These are phyloP conservation scores for Lepidium campestre DNA, from an alignment of 441 rosid genomes.

Conservation along the genomic window DNA sequence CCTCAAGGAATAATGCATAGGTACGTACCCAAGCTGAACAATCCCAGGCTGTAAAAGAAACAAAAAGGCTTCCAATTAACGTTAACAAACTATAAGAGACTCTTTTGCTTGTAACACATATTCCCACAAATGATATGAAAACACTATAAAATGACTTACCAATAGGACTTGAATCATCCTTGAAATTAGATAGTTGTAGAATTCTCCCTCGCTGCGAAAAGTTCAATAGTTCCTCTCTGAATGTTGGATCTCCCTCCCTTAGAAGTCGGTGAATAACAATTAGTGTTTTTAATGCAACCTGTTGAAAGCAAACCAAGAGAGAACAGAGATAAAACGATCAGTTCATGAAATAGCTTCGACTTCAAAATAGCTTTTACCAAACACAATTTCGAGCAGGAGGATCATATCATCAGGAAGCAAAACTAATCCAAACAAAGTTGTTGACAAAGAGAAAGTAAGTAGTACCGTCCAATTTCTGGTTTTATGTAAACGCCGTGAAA, in stretches of 20 bases:
- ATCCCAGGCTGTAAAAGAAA: slow-evolving; percentile 74
- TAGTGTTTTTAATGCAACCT: slow-evolving; percentile 93
- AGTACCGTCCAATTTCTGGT: slow-evolving; percentile 83
- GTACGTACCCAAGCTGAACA: slow-evolving; percentile 99
- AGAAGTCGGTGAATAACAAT: slow-evolving; percentile 83
- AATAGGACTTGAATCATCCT: slow-evolving; percentile 98
- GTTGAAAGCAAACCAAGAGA: slow-evolving; percentile 7
- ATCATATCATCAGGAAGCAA: not conserved
- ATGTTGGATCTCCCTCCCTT: slow-evolving; percentile 94
- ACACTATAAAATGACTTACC: slow-evolving; percentile 35
- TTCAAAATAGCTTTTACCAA: not conserved
- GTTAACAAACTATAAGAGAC: not conserved
- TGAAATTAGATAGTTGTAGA: slow-evolving; percentile 87
- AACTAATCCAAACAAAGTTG: too few relatives aligned
- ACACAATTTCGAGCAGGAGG: not conserved
- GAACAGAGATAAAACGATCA: not conserved
- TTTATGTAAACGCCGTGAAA: slow-evolving; percentile 66
- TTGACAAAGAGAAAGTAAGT: not conserved
- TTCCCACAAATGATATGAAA: not conserved
- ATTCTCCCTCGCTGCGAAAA: slow-evolving; percentile 79
- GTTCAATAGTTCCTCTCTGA: slow-evolving; percentile 74
- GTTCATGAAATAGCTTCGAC: not conserved
- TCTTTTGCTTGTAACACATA: not conserved
- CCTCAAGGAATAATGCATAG: slow-evolving; percentile 91
- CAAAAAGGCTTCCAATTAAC: not conserved